Percentiles rank a stretch among this genome's conserved stretches.
These are phyloP conservation scores for Pseudocercospora cruenta DNA, from an alignment of 2,329 filamentous ascomycete genomes.

Conservation along the genomic window DNA sequence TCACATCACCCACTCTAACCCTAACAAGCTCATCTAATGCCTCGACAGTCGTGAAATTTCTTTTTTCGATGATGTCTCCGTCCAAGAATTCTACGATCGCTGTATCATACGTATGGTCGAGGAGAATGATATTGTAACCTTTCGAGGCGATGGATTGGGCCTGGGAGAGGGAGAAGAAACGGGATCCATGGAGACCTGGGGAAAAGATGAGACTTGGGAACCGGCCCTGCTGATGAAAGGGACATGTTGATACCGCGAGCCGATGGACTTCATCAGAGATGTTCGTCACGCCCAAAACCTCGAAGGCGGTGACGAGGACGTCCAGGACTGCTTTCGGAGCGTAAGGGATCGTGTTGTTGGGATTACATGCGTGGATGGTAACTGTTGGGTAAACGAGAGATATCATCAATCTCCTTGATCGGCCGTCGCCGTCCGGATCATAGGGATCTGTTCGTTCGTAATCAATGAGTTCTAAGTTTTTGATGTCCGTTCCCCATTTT, in stretches of 20 bases:
- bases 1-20: conserved; percentile 38
- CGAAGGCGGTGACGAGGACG: conserved; percentile 13
- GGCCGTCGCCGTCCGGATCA: conserved; percentile 1
- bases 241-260: conserved; percentile 14
- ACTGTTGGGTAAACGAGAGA: conserved; percentile 20
- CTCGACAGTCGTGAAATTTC: conserved; percentile 19
- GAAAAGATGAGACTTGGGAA: conserved; percentile 47
- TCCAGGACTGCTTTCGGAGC: conserved; percentile 17
- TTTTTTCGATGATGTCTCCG: conserved; percentile 39
- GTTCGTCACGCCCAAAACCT: conserved; percentile 17
- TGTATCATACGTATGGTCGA: conserved; percentile 56
- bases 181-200: conserved; percentile 49
- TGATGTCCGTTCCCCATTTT: neutral
- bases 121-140: conserved; percentile 51
- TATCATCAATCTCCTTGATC: conserved; percentile 17
- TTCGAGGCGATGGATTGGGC: conserved; percentile 52
- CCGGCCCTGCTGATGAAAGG: neutral
- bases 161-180: conserved; percentile 49
- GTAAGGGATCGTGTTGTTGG: conserved; percentile 13
- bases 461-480: conserved; percentile 8
- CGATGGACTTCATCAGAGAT: conserved; percentile 19
- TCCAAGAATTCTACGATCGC: conserved; percentile 53
- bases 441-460: conserved; percentile 8
- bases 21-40: conserved; percentile 14
- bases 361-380: conserved; percentile 4